Conservation (phyloP, 768 basidiomycete genomes). For the Phanerochaete carnosa region DNA sequence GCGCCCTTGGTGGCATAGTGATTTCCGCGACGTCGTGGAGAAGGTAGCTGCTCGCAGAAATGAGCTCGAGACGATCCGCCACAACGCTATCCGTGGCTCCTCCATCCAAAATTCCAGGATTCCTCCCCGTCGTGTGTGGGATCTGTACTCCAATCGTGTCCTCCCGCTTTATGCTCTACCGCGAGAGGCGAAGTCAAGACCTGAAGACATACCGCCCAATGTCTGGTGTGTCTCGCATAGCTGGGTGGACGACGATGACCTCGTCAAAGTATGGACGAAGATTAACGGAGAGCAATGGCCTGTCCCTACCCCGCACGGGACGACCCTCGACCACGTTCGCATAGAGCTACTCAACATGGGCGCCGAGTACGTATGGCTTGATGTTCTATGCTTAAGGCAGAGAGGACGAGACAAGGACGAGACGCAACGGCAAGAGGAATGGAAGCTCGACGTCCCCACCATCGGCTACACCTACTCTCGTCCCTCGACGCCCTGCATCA, state of each 20-base stretch:
- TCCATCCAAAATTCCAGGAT: not conserved
- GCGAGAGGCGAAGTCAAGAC: not conserved
- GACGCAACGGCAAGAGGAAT: too few relatives aligned
- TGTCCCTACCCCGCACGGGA: not conserved
- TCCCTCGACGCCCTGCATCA: too few relatives aligned
- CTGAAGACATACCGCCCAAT: not conserved
- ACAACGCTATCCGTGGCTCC: too few relatives aligned
- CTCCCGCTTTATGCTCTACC: not conserved
- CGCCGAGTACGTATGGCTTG: not conserved
- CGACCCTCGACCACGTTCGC: not conserved
- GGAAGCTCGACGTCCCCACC: too few relatives aligned
- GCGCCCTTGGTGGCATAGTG: not conserved
- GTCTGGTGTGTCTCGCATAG: not conserved
- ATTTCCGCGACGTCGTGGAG: not conserved
- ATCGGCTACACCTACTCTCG: too few relatives aligned
- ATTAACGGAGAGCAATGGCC: not conserved
- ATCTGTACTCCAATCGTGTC: not conserved
- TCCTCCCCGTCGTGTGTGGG: not conserved
- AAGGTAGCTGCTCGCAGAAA: not conserved
- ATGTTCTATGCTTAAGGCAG: too few relatives aligned
- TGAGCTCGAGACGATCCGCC: too few relatives aligned
- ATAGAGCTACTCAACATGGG: constrained; percentile 1
- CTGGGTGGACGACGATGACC: not conserved
- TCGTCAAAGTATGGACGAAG: not conserved
- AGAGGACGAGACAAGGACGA: too few relatives aligned